These are phyloP conservation scores for Spatholobus suberectus DNA, from an alignment of 306 rosid species.

Conservation along the genomic window DNA sequence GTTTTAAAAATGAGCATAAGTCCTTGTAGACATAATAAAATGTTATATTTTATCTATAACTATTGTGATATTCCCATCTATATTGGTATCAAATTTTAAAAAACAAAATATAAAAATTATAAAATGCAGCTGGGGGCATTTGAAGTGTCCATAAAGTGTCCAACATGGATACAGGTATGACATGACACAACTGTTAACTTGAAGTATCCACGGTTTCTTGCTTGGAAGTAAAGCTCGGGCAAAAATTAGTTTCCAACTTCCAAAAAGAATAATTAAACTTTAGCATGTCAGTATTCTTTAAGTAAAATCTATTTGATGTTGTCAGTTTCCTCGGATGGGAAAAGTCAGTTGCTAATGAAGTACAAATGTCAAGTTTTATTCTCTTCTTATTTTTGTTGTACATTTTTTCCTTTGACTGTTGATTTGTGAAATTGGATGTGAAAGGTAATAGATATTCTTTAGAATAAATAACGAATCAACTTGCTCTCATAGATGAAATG, in stretches of 20 bases:
- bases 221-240: not conserved
- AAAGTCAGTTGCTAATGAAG: not conserved
- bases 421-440: slow-evolving; percentile 1
- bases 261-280: not conserved
- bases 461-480: not conserved
- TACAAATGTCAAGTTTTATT: not conserved
- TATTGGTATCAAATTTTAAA: not conserved
- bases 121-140: not conserved
- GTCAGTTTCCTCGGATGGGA: not conserved
- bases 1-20: not conserved
- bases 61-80: not conserved
- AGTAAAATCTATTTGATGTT: not conserved
- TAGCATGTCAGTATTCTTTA: slow-evolving; percentile 1
- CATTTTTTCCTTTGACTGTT: not conserved
- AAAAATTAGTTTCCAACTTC: slow-evolving; percentile 4
- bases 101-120: not conserved
- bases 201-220: not conserved
- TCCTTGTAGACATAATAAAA: not conserved
- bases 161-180: not conserved
- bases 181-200: not conserved
- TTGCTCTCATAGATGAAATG: not conserved
- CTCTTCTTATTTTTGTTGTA: not conserved
- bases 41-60: not conserved
- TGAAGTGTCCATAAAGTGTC: too few relatives aligned
- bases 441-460: not conserved